Evolutionary conservation across 1,284 basidiomycete species (phyloP), one percentile per base, ranked within the genome.

Genomic region (Stygiomarasmius scandens): DNA sequence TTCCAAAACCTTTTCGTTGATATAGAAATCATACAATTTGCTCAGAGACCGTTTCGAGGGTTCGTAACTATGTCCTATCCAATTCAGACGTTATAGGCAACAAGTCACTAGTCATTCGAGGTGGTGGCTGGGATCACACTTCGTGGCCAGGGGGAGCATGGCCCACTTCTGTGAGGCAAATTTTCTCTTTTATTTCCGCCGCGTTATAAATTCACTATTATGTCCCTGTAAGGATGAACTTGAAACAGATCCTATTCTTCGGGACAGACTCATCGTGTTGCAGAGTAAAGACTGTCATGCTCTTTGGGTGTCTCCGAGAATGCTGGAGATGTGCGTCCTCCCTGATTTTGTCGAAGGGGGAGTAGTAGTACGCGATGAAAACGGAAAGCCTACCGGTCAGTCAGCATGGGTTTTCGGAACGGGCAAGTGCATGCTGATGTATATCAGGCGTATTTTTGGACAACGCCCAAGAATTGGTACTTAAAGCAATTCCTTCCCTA

Each of bases 91-190:
- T 88, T 20, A 69, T 77, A 32, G 74, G 75, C 41, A 78, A 89
- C 63, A 79, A 75, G 25, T 79, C 83, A 11, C 83, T 81, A 55
- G 87, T 87, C 72, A 81, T 96, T 34, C 82, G 89, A 59, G 94
- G 94, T 1, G 86, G 90, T 70, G 95, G 93, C 2, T 97, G 95
- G 94, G 93, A 97, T 71, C 95, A 97, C 71, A 96, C 93, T 12
- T 74, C 79, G 51, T 91, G 89, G 89, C 74, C 83, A 1, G 74
- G 73, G 20, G 74, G 81, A 48, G 74, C 77, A 36, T 95, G 90
- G 78, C 95, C 95, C 11, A 87, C 83, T 38, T 85, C 88, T 58
- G 92, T 93, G 64, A 60, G 85, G 52, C 55, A 52, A 20, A 24
- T 23, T n/a, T 22, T 24, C 19, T 6, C 20, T 24, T 24, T 12